These are phyloP conservation scores for Ophiostoma australiae DNA, from an alignment of 2,329 filamentous ascomycete genomes.

Conservation along the genomic window DNA sequence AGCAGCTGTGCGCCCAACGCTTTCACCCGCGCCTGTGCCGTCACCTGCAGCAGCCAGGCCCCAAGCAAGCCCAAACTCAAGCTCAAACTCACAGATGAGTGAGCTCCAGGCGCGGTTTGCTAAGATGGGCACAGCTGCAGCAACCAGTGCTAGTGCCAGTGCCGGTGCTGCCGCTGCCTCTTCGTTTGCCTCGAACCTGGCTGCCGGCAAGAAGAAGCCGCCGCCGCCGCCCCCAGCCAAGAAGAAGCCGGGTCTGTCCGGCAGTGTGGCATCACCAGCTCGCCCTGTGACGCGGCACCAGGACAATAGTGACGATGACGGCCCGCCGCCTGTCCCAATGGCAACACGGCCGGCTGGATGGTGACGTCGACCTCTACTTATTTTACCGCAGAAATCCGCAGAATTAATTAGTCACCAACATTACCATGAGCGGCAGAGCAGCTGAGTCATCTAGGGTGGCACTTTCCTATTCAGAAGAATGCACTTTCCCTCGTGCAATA, in stretches of 20 bases:
- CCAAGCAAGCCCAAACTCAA: conserved; percentile 26
- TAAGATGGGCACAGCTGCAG: conserved; percentile 51
- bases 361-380: conserved; percentile 10
- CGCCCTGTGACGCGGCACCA: conserved; percentile 22
- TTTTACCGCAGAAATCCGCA: background rate
- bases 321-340: conserved; percentile 50
- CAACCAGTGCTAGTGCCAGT: conserved; percentile 46
- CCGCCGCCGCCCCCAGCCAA: conserved; percentile 48
- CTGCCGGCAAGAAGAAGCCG: conserved; percentile 49
- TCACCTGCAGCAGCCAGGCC: background rate
- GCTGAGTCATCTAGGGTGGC: background rate
- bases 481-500: background rate
- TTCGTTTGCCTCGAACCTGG: conserved; percentile 19
- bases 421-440: background rate
- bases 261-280: conserved; percentile 17
- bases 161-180: background rate
- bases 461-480: background rate
- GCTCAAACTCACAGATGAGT: conserved; percentile 46
- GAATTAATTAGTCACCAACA: background rate
- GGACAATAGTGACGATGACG: conserved; percentile 34
- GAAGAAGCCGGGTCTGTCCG: conserved; percentile 45
- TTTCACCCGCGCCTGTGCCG: conserved; percentile 6
- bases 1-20: conserved; percentile 10
- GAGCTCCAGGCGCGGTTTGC: conserved; percentile 66
- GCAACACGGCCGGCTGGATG: conserved; percentile 43